A percentile compares a stretch with the other conserved stretches of the same genome.
These are phyloP conservation scores for Cladosporium velox DNA, from an alignment of 2,329 filamentous ascomycete species.

Conservation along the genomic window DNA sequence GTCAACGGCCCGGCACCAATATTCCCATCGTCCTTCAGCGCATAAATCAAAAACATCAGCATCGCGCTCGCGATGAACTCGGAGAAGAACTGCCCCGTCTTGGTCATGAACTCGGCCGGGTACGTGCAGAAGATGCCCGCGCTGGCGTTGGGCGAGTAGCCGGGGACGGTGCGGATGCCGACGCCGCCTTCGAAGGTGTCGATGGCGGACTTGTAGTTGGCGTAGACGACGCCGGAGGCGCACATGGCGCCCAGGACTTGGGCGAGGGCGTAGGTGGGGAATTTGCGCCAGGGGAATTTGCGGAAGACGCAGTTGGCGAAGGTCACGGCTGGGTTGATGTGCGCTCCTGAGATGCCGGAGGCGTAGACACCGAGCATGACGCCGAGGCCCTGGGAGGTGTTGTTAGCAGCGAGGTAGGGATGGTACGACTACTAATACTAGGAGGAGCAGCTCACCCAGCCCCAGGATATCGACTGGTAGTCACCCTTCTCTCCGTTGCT, in stretches of 20 bases:
- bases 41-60: constrained; percentile 72
- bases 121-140: constrained; percentile 75
- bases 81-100: constrained; percentile 68
- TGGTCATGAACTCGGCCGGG: constrained; percentile 66
- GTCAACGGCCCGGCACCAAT: constrained; percentile 59
- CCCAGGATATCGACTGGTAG: constrained; percentile 57
- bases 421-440: background rate
- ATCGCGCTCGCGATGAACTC: constrained; percentile 69
- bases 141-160: constrained; percentile 58
- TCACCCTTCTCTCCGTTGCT: constrained; percentile 52
- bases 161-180: constrained; percentile 60
- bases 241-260: constrained; percentile 63
- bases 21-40: constrained; percentile 59
- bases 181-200: constrained; percentile 49
- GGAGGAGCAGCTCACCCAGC: constrained; percentile 28
- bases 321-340: constrained; percentile 60
- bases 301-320: constrained; percentile 70
- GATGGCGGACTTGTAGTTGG: constrained; percentile 45
- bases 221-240: constrained; percentile 51
- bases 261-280: constrained; percentile 66
- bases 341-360: constrained; percentile 37
- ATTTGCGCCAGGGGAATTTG: constrained; percentile 62
- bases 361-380: constrained; percentile 64
- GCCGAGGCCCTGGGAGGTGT: constrained; percentile 52
- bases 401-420: constrained; percentile 6